Base-by-base conservation (phyloP, 2,329 filamentous ascomycete genomes). In the Fusarium agapanthi region DNA sequence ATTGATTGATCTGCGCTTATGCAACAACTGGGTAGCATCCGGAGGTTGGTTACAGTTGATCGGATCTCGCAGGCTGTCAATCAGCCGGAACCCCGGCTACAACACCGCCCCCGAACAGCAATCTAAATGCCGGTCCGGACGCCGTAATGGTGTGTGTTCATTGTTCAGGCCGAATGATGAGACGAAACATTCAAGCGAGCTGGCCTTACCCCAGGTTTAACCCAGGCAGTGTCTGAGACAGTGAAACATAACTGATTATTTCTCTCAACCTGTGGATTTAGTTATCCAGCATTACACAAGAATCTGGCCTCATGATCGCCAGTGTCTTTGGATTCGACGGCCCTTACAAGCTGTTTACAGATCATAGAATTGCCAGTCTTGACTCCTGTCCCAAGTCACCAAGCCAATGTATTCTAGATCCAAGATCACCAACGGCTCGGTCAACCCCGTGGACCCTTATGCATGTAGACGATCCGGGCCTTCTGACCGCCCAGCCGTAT, bases 401-500 rank as follows among this genome's bases (percentile, higher is more conserved):
- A 32, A 37, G 59, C 28, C 34, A 45, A 43, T 14, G 18, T 48
- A 35, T 43, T 37, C 43, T 35, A 41, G 43, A 26, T 51, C 32
- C 6, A 6, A n/a, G 32, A 56, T 41, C 48, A 37, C 24, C 15
- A n/a, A 12, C n/a, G 38, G 16, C 50, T 44, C 26, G 26, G 40
- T 26, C 18, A 26, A 32, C 28, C 18, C 18, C 16, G 40, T 55
- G 34, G 59, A 54, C 51, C 43, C 50, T 47, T 62, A 76, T 76
- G 70, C 68, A 72, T 56, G 55, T 73, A 70, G 38, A 58, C 67
- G 61, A 65, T 62, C 60, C 63, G 68, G 71, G n/a, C 54, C 20
- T 59, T 61, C 51, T 74, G 73, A 76, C 75, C 75, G 75, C 75
- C 64, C 61, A 64, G 38, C 73, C 68, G 67, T 60, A 63, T 69